Conservation (phyloP, 108 stramenopile species). For the Fragilariopsis cylindrus region DNA sequence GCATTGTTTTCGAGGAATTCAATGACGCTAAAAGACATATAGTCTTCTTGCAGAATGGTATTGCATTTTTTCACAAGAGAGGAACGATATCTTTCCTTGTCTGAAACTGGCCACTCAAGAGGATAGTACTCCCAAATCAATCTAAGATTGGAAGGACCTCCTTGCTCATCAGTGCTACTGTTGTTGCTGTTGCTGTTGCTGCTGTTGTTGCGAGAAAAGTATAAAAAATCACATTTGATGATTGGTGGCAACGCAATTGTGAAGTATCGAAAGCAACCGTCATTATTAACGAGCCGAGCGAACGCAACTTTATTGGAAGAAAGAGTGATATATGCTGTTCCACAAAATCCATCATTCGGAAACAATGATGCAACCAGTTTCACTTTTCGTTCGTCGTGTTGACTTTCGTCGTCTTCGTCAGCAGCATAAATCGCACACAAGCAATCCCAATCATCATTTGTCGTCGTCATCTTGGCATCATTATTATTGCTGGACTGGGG, state of each 20-base stretch:
- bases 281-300: conserved; percentile 15
- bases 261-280: conserved; percentile 15
- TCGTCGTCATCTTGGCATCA: background rate
- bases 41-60: conserved; percentile 14
- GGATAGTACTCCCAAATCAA: conserved; percentile 27
- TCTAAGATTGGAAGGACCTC: conserved; percentile 13
- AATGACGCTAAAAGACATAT: conserved; percentile 25
- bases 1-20: conserved; percentile 29
- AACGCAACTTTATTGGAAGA: conserved; percentile 8
- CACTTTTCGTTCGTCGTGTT: conserved; percentile 6
- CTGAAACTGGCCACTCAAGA: conserved; percentile 12
- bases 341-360: conserved; percentile 20
- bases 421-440: conserved; percentile 12
- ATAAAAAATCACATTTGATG: conserved; percentile 10
- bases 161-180: background rate
- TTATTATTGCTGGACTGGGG: background rate
- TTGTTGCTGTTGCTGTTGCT: background rate
- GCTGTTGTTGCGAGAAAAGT: background rate
- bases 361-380: background rate
- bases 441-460: conserved; percentile 8
- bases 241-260: conserved; percentile 10
- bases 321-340: conserved; percentile 12
- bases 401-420: background rate
- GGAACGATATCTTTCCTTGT: conserved; percentile 18
- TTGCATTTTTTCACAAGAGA: conserved; percentile 16